A percentile compares a stretch with the other conserved stretches of the same genome.
These are phyloP conservation scores for Suillus lakei DNA, from an alignment of 768 basidiomycete species.

Conservation along the genomic window DNA sequence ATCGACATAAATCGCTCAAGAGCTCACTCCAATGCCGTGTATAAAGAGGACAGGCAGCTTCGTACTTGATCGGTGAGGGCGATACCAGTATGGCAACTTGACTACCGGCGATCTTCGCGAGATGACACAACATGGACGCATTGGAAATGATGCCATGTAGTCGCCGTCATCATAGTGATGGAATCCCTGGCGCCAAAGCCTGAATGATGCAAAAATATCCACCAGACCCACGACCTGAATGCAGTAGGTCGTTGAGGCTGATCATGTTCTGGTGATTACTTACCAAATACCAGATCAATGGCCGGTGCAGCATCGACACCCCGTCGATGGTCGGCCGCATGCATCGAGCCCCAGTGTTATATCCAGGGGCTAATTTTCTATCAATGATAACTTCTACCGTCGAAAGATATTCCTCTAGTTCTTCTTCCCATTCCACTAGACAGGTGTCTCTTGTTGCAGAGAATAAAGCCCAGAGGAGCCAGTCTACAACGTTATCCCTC, in stretches of 20 bases:
- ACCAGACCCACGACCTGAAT: constrained; percentile 56
- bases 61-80: constrained; percentile 50
- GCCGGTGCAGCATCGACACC: constrained; percentile 58
- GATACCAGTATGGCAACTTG: constrained; percentile 51
- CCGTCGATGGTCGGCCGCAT: constrained; percentile 63
- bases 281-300: constrained; percentile 68
- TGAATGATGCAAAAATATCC: constrained; percentile 49
- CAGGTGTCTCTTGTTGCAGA: constrained; percentile 39
- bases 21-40: constrained; percentile 68
- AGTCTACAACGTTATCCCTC: constrained; percentile 57
- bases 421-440: constrained; percentile 49
- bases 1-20: not conserved
- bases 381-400: constrained; percentile 47
- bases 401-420: constrained; percentile 52
- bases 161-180: constrained; percentile 49
- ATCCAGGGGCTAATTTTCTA: constrained; percentile 44
- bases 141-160: constrained; percentile 54
- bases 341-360: constrained; percentile 41
- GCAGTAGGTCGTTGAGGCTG: not conserved
- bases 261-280: constrained; percentile 24
- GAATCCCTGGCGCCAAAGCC: constrained; percentile 51
- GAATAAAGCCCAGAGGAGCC: constrained; percentile 72
- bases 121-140: constrained; percentile 50
- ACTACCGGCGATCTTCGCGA: constrained; percentile 43
- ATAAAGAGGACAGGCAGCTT: constrained; percentile 65